A percentile compares a stretch with the other conserved stretches of the same genome.
These are phyloP conservation scores for Dendrobium chrysotoxum DNA, from an alignment of 106 monocot genomes.

Conservation along the genomic window DNA sequence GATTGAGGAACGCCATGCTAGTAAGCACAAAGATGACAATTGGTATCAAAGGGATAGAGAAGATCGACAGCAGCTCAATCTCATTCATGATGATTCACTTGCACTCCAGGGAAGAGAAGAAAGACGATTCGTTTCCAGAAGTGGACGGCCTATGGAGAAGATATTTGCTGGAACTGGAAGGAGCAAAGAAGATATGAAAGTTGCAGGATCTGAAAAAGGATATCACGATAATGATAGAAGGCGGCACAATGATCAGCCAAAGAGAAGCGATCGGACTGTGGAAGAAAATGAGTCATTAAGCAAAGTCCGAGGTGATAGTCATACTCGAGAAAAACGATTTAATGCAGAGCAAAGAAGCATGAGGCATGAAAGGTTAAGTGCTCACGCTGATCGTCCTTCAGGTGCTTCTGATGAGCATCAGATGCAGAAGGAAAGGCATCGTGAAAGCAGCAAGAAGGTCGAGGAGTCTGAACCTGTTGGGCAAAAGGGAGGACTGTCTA, in stretches of 20 bases:
- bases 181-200: constrained; percentile 42
- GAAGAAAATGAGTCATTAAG: constrained; percentile 27
- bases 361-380: constrained; percentile 39
- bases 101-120: constrained; percentile 59
- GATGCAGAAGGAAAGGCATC: constrained; percentile 35
- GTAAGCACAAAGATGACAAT: constrained; percentile 62
- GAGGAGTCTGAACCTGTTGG: constrained; percentile 30
- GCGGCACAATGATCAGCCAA: constrained; percentile 29
- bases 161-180: constrained; percentile 28
- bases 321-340: constrained; percentile 29
- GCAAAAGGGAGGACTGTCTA: constrained; percentile 11
- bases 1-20: constrained; percentile 38
- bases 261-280: constrained; percentile 23
- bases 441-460: constrained; percentile 39
- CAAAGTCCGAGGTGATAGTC: constrained; percentile 33
- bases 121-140: constrained; percentile 19
- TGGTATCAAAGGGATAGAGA: constrained; percentile 65
- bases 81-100: constrained; percentile 36
- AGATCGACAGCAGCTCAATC: constrained; percentile 57
- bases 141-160: constrained; percentile 31
- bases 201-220: constrained; percentile 31
- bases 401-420: constrained; percentile 25
- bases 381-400: constrained; percentile 19
- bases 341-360: constrained; percentile 29
- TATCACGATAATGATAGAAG: constrained; percentile 33